phyloP scores from a whole-genome alignment of 768 basidiomycete species.

The Termitomyces sp. region DNA sequence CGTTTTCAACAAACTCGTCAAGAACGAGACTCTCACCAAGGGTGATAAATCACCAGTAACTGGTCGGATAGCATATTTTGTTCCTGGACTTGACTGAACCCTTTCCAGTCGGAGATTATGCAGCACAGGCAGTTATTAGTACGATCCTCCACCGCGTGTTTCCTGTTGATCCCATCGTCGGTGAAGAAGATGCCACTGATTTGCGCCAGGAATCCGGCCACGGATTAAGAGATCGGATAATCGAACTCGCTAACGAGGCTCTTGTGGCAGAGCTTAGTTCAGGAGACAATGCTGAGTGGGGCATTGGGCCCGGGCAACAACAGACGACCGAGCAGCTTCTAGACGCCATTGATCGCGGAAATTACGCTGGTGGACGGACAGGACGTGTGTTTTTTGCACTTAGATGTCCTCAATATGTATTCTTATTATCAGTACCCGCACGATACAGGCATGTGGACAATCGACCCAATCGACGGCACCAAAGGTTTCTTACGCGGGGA shows the following conservation, averaged over 20 bases:
- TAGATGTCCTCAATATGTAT: not conserved
- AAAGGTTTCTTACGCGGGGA: constrained; percentile 90
- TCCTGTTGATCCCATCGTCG: constrained; percentile 84
- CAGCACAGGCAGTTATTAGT: constrained; percentile 90
- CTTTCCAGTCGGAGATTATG: constrained; percentile 79
- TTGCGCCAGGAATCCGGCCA: constrained; percentile 46
- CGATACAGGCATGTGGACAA: constrained; percentile 74
- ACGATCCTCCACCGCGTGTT: constrained; percentile 73
- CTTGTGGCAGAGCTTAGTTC: constrained; percentile 48
- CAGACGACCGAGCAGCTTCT: constrained; percentile 59
- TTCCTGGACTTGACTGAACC: not conserved
- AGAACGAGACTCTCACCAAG: constrained; percentile 83
- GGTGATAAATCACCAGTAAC: constrained; percentile 92
- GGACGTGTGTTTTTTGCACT: constrained; percentile 54
- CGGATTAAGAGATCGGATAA: constrained; percentile 58
- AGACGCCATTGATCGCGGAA: constrained; percentile 84
- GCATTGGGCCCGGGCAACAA: constrained; percentile 56
- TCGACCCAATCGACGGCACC: constrained; percentile 90
- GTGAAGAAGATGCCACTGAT: constrained; percentile 90
- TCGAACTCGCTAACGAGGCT: constrained; percentile 78
- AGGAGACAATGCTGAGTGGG: constrained; percentile 66
- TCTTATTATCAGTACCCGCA: not conserved
- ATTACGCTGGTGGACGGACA: constrained; percentile 58
- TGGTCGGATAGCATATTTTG: constrained; percentile 36
- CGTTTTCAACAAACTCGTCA: constrained; percentile 82